Conservation (phyloP, 2,329 filamentous ascomycete genomes). For the Dothistroma septosporum region DNA sequence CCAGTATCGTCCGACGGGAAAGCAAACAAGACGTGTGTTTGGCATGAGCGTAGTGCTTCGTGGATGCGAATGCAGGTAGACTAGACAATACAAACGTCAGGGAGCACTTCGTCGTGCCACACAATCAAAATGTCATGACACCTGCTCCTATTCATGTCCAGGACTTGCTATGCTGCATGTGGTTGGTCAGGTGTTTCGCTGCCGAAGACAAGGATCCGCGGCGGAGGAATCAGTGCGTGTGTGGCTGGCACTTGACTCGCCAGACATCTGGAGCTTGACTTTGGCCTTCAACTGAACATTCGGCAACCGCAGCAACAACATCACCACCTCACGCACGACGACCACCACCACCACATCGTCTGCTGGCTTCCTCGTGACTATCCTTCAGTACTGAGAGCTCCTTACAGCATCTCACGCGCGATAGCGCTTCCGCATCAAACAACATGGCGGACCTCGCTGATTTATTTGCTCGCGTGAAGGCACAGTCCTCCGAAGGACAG, state of each 20-base stretch:
- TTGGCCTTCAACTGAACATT: not conserved
- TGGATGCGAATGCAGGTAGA: not conserved
- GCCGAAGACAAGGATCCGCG: not conserved
- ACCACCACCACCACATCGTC: not conserved
- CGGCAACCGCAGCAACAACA: not conserved
- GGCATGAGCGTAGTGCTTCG: not conserved
- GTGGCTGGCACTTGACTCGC: not conserved
- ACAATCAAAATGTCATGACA: not conserved
- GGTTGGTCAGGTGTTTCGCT: not conserved
- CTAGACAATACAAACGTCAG: not conserved
- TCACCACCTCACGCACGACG: not conserved
- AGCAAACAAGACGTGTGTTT: not conserved
- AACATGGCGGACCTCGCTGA: conserved; percentile 22
- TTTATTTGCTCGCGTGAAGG: conserved; percentile 43
- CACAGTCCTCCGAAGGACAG: conserved; percentile 18
- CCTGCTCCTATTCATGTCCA: not conserved
- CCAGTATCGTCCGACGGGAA: no score
- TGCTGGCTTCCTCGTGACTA: not conserved
- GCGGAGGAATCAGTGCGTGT: not conserved
- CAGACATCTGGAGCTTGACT: not conserved
- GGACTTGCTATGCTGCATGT: not conserved
- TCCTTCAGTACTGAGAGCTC: not conserved
- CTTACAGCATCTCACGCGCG: not conserved
- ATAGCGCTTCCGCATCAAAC: not conserved
- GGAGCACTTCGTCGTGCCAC: not conserved